Evolutionary conservation across 2,329 filamentous ascomycete genomes (phyloP).

Genomic region (Colletotrichum scovillei): DNA sequence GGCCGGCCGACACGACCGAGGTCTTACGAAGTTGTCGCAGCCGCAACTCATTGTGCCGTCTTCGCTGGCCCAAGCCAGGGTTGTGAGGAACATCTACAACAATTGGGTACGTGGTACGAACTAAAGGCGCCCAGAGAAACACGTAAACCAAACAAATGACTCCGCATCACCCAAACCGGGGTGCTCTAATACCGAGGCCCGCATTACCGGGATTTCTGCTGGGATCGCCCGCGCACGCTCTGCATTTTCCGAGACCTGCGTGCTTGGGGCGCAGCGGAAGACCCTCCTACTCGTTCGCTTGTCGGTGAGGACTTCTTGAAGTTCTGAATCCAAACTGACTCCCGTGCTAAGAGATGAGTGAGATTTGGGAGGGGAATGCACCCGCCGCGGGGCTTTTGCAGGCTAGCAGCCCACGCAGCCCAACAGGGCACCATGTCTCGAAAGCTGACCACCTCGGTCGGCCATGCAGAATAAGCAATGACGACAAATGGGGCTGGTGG

Average conservation of each 20-base stretch:
- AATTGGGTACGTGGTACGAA: not conserved
- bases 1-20: not conserved
- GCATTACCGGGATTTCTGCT: conserved; percentile 25
- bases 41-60: not conserved
- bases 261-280: conserved; percentile 16
- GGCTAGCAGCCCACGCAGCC: not conserved
- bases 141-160: conserved; percentile 6
- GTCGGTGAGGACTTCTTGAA: conserved; percentile 6
- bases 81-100: not conserved
- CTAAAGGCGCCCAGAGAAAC: not conserved
- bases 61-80: not conserved
- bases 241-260: conserved; percentile 34
- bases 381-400: not conserved
- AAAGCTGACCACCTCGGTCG: conserved; percentile 17
- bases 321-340: not conserved
- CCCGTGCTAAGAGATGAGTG: not conserved
- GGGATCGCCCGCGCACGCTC: conserved; percentile 16
- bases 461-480: conserved; percentile 30
- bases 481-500: not conserved
- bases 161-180: conserved; percentile 1
- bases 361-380: not conserved
- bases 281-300: conserved; percentile 18
- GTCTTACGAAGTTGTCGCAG: not conserved
- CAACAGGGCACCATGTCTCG: not conserved
- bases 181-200: conserved; percentile 25